Evolutionary conservation across 441 rosid genomes (phyloP), one percentile per base, ranked within the genome.

Genomic region (Gossypium lobatum): DNA sequence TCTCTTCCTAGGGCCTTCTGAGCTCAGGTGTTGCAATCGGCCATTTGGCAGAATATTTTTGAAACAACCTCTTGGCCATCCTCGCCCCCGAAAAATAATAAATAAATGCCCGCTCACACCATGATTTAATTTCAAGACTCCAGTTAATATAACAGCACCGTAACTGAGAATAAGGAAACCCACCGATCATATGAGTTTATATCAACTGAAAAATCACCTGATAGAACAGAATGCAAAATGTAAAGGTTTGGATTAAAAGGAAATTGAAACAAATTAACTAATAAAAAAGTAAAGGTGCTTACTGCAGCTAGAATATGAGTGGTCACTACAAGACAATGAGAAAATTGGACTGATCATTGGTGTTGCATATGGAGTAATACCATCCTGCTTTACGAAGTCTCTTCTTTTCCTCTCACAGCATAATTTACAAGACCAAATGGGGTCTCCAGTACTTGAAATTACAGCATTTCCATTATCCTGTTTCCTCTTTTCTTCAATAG

Each of bases 131-230:
- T 45, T 28, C 2, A 74, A 2, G 46, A 46, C 34, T 71, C 18
- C 39, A 59, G 11, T 52, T 28, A 70, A 72, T 72, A 48, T 37
- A 68, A 20, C 11, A 70, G 48, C 42, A 71, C 8, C 46, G 69
- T 13, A 52, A 18, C 37, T 70, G 53, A 70, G 68, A 58, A 70
- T 63, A 25, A 60, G 26, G 52, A 23, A 37, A 37, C 86, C 76
- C 81, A 91, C 99, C 89, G 73, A 67, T 83, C 81, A 73, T 77
- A 73, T 7, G 89, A 70, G 77, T 81, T 88, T 55, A 79, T 84
- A 79, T 91, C 98, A 73, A 93, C 93, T 3, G 93, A 90, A 78
- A 83, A 72, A 72, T 93, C 97, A 65, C 98, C 99, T 91, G 80
- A 68, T 73, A 61, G 21, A 67, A 37, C 21, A 75, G 20, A 75